Percentiles rank a stretch among this genome's conserved stretches.
These are phyloP conservation scores for Naganishia friedmannii DNA, from an alignment of 768 basidiomycete genomes.

Conservation along the genomic window DNA sequence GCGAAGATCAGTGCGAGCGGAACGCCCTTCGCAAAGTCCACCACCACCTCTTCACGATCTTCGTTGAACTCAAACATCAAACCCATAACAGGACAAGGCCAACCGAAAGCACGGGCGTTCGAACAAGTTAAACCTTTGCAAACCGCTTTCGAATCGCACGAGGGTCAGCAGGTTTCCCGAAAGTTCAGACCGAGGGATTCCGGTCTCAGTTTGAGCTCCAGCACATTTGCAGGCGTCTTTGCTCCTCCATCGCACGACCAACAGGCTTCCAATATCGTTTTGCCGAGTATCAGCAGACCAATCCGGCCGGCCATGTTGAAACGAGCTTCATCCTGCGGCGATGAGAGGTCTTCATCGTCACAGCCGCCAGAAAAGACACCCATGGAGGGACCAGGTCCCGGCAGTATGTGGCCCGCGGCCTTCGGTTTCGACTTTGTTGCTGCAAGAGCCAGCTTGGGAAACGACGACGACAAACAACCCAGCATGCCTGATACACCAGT, in stretches of 20 bases:
- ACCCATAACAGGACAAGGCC: constrained; percentile 37
- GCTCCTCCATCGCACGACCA: not conserved
- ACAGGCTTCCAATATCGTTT: constrained; percentile 18
- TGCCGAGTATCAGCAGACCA: constrained; percentile 31
- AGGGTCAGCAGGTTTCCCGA: constrained; percentile 34
- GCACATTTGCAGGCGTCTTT: constrained; percentile 11
- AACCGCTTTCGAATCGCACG: constrained; percentile 42
- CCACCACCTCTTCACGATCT: constrained; percentile 43
- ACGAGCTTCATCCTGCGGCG: constrained; percentile 46
- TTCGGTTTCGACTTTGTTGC: constrained; percentile 36
- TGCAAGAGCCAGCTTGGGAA: constrained; percentile 24
- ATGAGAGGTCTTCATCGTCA: constrained; percentile 33
- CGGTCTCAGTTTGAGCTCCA: constrained; percentile 42
- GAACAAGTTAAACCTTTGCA: constrained; percentile 50
- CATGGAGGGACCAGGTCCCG: constrained; percentile 33
- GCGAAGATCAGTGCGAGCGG: constrained; percentile 29
- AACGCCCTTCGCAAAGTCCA: constrained; percentile 33
- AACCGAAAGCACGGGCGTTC: constrained; percentile 45
- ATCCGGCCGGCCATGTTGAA: constrained; percentile 46
- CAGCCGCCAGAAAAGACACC: constrained; percentile 42
- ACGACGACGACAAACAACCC: constrained; percentile 36
- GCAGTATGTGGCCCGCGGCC: constrained; percentile 41
- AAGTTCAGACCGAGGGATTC: constrained; percentile 49
- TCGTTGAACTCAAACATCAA: constrained; percentile 8
- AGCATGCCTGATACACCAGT: constrained; percentile 51